Base-by-base conservation (phyloP, 73 alveolate genomes). In the Diophrys appendiculata region DNA sequence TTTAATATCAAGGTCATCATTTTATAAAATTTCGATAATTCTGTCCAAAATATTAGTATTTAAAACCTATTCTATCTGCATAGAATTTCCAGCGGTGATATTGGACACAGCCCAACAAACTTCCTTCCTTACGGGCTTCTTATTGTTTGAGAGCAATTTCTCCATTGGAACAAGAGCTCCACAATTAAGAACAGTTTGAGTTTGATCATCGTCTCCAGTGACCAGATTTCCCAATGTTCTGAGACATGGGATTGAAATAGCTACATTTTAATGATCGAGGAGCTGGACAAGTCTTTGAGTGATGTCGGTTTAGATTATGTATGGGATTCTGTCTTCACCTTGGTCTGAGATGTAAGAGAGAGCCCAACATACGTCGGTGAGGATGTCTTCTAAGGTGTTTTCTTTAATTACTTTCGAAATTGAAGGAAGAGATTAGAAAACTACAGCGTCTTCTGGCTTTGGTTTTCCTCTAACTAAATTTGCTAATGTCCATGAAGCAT, bases 401-500 rank as follows among this genome's bases (percentile, higher is more conserved):
- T 85, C 84, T 54, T 86, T 91, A 53, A 92, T 83, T 24, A 91
- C 93, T 68, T 95, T 84, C 52, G 98, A 93, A 22, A 94, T 88
- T 0, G 91, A 74, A 52, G 97, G 97, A 8, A 96, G 73, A 0
- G 97, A 94, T 31, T 84, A 71, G 52, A 83, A 74, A 29, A 96
- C 95, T 54, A 77, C 54, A 31, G 76, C 83, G 65, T 91, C 89
- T 60, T 78, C 90, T 29, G 98, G 97, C n/a, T 88, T 70, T 2
- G 99, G 99, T 65, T 94, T 94, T 34, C 98, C 98, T 90, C 98
- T 85, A 78, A 98, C 89, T 60, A 97, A 90, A 80, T 97, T 97
- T 27, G 98, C 78, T 11, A 97, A 86, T 29, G 99, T 89, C 99
- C 99, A 97, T 18, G 97, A 79, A 22, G 97, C 92, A 71, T 92